Base-by-base conservation (phyloP, 768 basidiomycete genomes). In the Termitomyces sp. region DNA sequence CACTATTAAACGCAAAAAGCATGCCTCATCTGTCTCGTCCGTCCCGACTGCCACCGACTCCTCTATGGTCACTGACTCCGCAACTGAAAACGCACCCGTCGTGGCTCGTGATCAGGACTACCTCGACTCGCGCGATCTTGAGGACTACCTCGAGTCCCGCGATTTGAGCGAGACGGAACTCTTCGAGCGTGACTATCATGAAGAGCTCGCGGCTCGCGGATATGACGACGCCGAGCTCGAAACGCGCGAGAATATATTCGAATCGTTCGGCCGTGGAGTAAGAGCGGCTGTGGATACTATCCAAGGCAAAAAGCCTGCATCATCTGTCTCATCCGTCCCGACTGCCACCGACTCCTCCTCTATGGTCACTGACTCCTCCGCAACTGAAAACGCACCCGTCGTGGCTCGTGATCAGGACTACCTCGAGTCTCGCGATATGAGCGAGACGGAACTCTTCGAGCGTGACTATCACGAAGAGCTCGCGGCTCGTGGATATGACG, bases 151-250 rank as follows among this genome's bases (percentile, higher is more conserved):
- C 6, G 60, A 44, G 18, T 18, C 60, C 13, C 58, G 51, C 22
- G 51, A 54, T 53, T 16, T 45, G 11, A 38, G 18, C 39, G 35
- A 54, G 5, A 40, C 45, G n/a, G 58, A 53, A 13, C 20, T 46
- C 16, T 38, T 45, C 33, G 39, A 52, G 15, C 51, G 58, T 20
- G 49, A 36, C 20, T 3, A 42, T 20, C 12, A 5, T 3, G 55
- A 56, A 22, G 57, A 52, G 28, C 38, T 59, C 39, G 50, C 22
- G 53, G 38, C 53, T 28, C 53, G 53, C 7, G 53, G 22, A 58
- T 32, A 36, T 9, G 40, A 52, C 7, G 58, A 59, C 12, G 18
- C 20, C 35, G 22, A 54, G 3, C 40, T 59, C 16, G 42, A 33
- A 4, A 32, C 39, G 18, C 58, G 58, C 50, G 32, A 12, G 12